Evolutionary conservation across 805 yeast genomes (phyloP).

Genomic region (Lipomyces chichibuensis): DNA sequence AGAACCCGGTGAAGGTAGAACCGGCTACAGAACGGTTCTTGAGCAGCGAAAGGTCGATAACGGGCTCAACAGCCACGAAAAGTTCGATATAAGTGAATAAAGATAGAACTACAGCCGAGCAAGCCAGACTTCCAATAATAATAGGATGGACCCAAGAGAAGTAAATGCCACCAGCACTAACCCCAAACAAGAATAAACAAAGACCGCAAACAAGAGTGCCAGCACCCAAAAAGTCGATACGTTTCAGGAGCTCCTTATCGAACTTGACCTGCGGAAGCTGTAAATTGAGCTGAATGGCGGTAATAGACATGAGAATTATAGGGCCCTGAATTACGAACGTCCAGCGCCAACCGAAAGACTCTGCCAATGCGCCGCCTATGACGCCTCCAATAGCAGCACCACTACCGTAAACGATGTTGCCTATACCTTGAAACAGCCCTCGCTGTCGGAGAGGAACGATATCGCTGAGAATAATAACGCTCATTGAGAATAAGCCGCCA

Average conservation of each 20-base stretch:
- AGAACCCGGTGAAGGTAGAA: constrained; percentile 70
- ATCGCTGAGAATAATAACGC: constrained; percentile 76
- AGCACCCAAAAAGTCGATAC: constrained; percentile 71
- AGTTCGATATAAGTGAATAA: constrained; percentile 57
- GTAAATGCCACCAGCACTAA: constrained; percentile 65
- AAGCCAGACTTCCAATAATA: constrained; percentile 45
- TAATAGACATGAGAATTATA: constrained; percentile 44
- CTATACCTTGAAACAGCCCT: constrained; percentile 80
- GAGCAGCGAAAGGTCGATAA: constrained; percentile 63
- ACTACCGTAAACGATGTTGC: constrained; percentile 71
- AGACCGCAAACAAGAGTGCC: constrained; percentile 59
- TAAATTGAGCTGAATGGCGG: constrained; percentile 42
- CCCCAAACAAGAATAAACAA: constrained; percentile 59
- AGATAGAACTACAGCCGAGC: constrained; percentile 44
- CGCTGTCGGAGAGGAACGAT: constrained; percentile 72
- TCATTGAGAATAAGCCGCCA: constrained; percentile 75
- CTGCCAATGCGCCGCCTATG: constrained; percentile 57
- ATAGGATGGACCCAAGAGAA: constrained; percentile 51
- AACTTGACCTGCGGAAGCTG: constrained; percentile 37
- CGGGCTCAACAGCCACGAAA: constrained; percentile 61
- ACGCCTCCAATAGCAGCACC: constrained; percentile 76
- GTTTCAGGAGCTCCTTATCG: constrained; percentile 50
- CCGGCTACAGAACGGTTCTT: constrained; percentile 61
- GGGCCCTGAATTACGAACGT: constrained; percentile 50
- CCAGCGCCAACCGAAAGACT: constrained; percentile 63